Base-by-base conservation (phyloP, 306 rosid species). In the Fragaria ananassa region DNA sequence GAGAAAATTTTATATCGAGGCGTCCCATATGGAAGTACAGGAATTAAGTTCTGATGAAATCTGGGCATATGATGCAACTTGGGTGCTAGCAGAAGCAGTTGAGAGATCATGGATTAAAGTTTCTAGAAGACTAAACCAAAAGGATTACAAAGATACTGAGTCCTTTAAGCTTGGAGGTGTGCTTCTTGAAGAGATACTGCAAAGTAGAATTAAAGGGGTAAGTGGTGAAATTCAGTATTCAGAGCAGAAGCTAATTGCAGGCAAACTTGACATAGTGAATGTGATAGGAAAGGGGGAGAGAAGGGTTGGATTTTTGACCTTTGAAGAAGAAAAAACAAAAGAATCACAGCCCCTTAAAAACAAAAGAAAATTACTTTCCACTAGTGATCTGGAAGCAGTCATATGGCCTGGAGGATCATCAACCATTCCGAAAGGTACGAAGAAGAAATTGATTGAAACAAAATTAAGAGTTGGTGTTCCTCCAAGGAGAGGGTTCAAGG, bases 391-490 rank as follows among this genome's bases (percentile, higher is more conserved):
- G 17, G 79, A 64, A 31, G 27, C 63, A 10, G 50, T 76, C 25
- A 63, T 34, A 31, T 65, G 74, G 80, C 80, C 74, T 2, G 80
- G 67, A 23, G 34, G 67, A 39, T 37, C 71, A 23, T 31, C 62
- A 61, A 78, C 23, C 6, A 21, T 61, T 4, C 18, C 50, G 5
- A 50, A 60, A 3, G 71, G 76, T 34, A 56, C 29, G 46, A 17
- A 10, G 51, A 37, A 7, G 66, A 21, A 11, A 58, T 6, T 35
- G 54, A 56, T 19, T 15, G 25, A 39, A 8, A 56, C 4, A 15
- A 56, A 34, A n/a, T 47, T 80, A 29, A 56, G 56, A 80, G 37
- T 80, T 37, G 80, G 76, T 1, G 76, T 75, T 39, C 84, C 80
- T 2, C 5, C 2, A 0, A 0, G 3, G 0, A 3, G 4, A 14